phyloP scores from a whole-genome alignment of 1,139 yeast species.

The Suhomyces bolitotheri region DNA sequence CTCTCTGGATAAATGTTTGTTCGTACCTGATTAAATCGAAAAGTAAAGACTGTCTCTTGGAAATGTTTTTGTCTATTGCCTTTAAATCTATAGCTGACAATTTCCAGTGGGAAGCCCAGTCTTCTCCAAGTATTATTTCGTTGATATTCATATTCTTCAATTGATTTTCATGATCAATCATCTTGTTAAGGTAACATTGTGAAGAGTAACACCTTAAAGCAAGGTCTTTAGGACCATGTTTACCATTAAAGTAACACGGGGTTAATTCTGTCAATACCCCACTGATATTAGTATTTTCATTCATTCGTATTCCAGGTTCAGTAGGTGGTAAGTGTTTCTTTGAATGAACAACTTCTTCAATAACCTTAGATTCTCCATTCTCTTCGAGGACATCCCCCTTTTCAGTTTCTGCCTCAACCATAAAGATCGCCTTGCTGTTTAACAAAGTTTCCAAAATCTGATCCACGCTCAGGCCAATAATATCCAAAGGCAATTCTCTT shows the following conservation, averaged over 20 bases:
- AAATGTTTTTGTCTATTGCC: slow-evolving; percentile 53
- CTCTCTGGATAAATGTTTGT: slow-evolving; percentile 70
- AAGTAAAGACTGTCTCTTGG: slow-evolving; percentile 71
- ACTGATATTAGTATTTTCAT: slow-evolving; percentile 25
- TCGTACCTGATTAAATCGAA: slow-evolving; percentile 78
- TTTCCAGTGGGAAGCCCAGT: slow-evolving; percentile 81
- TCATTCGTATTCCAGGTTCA: slow-evolving; percentile 26
- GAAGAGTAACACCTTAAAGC: slow-evolving; percentile 40
- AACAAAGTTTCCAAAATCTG: slow-evolving; percentile 51
- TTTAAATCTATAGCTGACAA: slow-evolving; percentile 57
- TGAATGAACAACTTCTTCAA: not conserved
- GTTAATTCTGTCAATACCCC: slow-evolving; percentile 44
- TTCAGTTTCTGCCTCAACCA: slow-evolving; percentile 23
- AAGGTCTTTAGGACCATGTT: slow-evolving; percentile 20
- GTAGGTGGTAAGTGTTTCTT: slow-evolving; percentile 8
- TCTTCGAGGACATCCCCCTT: slow-evolving; percentile 6
- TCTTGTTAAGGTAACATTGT: slow-evolving; percentile 38
- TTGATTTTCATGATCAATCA: slow-evolving; percentile 36
- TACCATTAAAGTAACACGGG: slow-evolving; percentile 36
- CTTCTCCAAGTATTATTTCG: slow-evolving; percentile 45
- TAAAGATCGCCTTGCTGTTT: slow-evolving; percentile 46
- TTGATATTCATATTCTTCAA: slow-evolving; percentile 38
- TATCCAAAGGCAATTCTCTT: slow-evolving; percentile 53
- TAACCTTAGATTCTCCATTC: not conserved
- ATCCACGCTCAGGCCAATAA: slow-evolving; percentile 57